Evolutionary conservation across 2,329 filamentous ascomycete genomes (phyloP).

Genomic region (Mycosphaerelloides madeirae): DNA sequence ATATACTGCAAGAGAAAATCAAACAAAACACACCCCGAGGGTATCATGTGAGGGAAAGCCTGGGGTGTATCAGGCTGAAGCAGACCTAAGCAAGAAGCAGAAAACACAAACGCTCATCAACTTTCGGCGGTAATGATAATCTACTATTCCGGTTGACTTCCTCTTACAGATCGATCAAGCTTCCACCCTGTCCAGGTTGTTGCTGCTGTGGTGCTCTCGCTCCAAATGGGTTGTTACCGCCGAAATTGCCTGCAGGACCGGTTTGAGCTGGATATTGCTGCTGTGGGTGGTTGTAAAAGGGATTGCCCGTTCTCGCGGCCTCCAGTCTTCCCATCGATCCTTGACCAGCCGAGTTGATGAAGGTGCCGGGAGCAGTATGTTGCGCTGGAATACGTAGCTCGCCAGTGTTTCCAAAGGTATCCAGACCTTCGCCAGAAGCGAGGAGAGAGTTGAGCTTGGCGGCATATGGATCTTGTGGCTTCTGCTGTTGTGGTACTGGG

Average conservation of each 20-base stretch:
- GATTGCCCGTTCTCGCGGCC: conserved; percentile 67
- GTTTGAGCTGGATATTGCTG: conserved; percentile 50
- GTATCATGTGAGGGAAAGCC: too few species aligned
- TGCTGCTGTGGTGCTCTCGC: conserved; percentile 42
- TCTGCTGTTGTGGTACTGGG: conserved; percentile 26
- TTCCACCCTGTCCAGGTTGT: conserved; percentile 43
- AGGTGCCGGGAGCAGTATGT: conserved; percentile 91
- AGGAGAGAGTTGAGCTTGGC: conserved; percentile 82
- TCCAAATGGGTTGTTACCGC: conserved; percentile 54
- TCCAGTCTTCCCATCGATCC: conserved; percentile 67
- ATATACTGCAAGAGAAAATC: too few species aligned
- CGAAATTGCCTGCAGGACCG: conserved; percentile 42
- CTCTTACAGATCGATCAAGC: conserved; percentile 55
- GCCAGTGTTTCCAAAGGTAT: conserved; percentile 97
- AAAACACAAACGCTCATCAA: too few species aligned
- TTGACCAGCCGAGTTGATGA: conserved; percentile 89
- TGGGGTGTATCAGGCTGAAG: too few species aligned
- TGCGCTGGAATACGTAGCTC: conserved; percentile 92
- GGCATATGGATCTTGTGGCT: conserved; percentile 52
- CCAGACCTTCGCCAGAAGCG: conserved; percentile 82
- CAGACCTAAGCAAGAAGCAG: too few species aligned
- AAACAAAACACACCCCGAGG: too few species aligned
- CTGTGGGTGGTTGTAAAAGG: conserved; percentile 67
- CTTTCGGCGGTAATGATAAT: too few species aligned
- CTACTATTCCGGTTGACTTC: too few species aligned